Percentiles rank a stretch among this genome's conserved stretches.
These are phyloP conservation scores for Aspergillus avenaceus DNA, from an alignment of 495 filamentous ascomycete genomes.

Conservation along the genomic window DNA sequence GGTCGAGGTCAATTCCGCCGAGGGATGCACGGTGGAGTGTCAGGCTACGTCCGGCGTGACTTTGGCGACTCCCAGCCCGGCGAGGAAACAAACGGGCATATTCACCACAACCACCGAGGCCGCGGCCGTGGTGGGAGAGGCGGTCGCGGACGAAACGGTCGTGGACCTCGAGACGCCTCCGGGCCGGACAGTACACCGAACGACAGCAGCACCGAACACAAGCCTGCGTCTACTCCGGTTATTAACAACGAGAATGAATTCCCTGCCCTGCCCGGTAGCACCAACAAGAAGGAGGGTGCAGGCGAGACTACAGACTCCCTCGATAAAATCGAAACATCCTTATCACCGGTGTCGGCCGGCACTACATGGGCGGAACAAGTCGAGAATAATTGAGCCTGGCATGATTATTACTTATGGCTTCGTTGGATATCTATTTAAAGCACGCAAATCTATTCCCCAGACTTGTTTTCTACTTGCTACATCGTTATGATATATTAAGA, in stretches of 20 bases:
- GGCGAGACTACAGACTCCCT: background rate
- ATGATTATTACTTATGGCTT: background rate
- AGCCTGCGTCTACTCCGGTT: conserved; percentile 16
- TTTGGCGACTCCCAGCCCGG: conserved; percentile 23
- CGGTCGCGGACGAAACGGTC: conserved; percentile 32
- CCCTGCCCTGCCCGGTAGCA: conserved; percentile 37
- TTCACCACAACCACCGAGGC: conserved; percentile 9
- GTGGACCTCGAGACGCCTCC: conserved; percentile 24
- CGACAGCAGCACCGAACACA: conserved; percentile 13
- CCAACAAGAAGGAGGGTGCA: conserved; percentile 12
- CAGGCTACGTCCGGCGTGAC: conserved; percentile 32
- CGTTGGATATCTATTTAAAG: no score
- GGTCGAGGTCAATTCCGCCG: conserved; percentile 45
- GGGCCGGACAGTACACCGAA: conserved; percentile 11
- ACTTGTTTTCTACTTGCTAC: no score
- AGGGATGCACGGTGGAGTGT: conserved; percentile 59
- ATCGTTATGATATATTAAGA: no score
- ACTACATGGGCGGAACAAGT: conserved; percentile 31
- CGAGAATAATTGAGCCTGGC: conserved; percentile 9
- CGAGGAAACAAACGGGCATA: conserved; percentile 10
- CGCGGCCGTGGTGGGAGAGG: conserved; percentile 29
- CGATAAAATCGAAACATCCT: conserved; percentile 10
- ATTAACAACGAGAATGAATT: conserved; percentile 36
- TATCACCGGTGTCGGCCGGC: conserved; percentile 19
- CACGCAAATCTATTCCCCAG: no score